These are phyloP conservation scores for Persicaria tinctoria DNA, from an alignment of 148 eudicot species.

Conservation along the genomic window DNA sequence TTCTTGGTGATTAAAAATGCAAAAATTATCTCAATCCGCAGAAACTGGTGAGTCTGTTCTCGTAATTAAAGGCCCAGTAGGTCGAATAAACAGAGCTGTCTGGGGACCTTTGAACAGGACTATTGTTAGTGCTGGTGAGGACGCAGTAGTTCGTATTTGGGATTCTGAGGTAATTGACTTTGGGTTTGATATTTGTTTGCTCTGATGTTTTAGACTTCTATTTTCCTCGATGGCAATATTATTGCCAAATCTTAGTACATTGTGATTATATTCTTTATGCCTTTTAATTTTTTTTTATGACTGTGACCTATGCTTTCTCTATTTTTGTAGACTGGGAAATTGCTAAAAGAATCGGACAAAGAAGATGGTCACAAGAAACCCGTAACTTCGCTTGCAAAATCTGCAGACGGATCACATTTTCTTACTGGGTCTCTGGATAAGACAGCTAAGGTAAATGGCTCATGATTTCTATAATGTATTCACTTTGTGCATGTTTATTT, in stretches of 20 bases:
- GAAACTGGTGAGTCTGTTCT: conserved; percentile 64
- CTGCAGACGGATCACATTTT: conserved; percentile 77
- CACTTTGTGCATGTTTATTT: background rate
- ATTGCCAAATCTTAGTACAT: background rate
- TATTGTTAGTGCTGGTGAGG: conserved; percentile 90
- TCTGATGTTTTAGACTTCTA: background rate
- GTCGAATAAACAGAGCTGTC: conserved; percentile 89
- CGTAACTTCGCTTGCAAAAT: conserved; percentile 64
- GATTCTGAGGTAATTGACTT: conserved; percentile 58
- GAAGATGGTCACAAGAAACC: conserved; percentile 69
- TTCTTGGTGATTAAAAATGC: background rate
- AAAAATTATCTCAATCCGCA: conserved; percentile 21
- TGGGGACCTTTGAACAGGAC: conserved; percentile 90
- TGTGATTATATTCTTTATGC: background rate
- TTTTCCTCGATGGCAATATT: background rate
- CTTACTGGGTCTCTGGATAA: conserved; percentile 92
- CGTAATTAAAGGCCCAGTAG: conserved; percentile 65
- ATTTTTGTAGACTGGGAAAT: conserved; percentile 60
- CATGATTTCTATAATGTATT: background rate
- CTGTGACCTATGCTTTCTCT: background rate
- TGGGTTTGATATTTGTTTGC: background rate
- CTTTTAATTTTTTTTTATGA: background rate
- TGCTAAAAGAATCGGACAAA: conserved; percentile 57
- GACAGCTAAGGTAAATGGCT: conserved; percentile 63
- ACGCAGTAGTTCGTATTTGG: conserved; percentile 84